Evolutionary conservation across 176 grass and related monocot genomes (phyloP), one percentile per base, ranked within the genome.

Genomic region (Lolium perenne): DNA sequence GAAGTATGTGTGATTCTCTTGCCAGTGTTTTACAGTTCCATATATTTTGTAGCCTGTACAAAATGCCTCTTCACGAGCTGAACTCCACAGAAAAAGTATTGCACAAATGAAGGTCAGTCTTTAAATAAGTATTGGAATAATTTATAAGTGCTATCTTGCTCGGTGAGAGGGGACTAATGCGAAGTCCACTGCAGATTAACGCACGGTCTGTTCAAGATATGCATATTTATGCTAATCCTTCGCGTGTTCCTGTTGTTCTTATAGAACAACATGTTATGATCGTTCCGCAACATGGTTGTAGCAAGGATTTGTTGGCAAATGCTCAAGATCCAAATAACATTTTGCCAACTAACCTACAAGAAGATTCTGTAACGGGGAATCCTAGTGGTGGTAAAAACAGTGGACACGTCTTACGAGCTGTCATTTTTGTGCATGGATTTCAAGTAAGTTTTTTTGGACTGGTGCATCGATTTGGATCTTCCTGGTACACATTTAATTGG

Each of bases 371-470:
- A n/a, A 83, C 71, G 25, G 63, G 73, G 7, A 92, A 71, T 81
- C 50, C 75, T 82, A 65, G 58, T 49, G 51, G 69, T 76, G 32
- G 53, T 83, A 87, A 81, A 76, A 92, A 75, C 66, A 75, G 56
- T 83, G 83, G 82, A 49, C 81, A 77, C 20, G 53, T 91, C 73
- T 85, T 98, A 62, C 81, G 91, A 86, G 93, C 89, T 78, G 88
- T 98, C 60, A 72, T 98, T 61, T 98, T 98, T 88, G 96, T 98
- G 86, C 93, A 95, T 88, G 96, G 96, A 84, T 98, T 98, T 94
- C 96, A 98, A 88, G 96, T 58, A 95, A 74, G 38, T 66, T 60
- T 78, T 13, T n/a, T 17, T n/a, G 5, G 45, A 56, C 55, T 71
- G n/a, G 22, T 87, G 23, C 2, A 3, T 35, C 45, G 63, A 5